These are phyloP conservation scores for Naganishia liquefaciens DNA, from an alignment of 1,284 basidiomycete genomes.

Conservation along the genomic window DNA sequence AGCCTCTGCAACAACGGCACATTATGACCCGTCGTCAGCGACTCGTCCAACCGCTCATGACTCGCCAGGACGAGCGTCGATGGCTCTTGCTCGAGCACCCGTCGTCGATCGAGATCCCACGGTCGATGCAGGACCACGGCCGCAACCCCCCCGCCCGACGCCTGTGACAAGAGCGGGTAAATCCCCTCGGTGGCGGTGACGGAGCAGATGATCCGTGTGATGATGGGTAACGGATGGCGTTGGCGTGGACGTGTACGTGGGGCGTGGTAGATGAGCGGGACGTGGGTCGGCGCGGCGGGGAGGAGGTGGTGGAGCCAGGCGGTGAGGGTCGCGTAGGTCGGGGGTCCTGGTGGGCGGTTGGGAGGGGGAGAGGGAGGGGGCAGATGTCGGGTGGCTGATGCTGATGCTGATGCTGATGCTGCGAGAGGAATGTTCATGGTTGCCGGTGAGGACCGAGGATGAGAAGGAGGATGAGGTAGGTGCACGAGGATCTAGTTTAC, in stretches of 20 bases:
- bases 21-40: constrained; percentile 28
- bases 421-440: no score
- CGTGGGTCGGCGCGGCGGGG: constrained; percentile 17
- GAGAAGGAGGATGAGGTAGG: no score
- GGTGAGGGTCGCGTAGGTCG: not conserved
- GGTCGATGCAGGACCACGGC: constrained; percentile 29
- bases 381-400: no score
- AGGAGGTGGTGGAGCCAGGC: constrained; percentile 10
- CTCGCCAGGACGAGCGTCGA: constrained; percentile 21
- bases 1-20: not conserved
- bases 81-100: no score
- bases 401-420: no score
- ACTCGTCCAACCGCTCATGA: constrained; percentile 30
- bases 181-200: constrained; percentile 26
- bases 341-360: not conserved
- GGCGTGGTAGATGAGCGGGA: constrained; percentile 27
- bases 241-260: constrained; percentile 8
- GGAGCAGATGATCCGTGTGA: constrained; percentile 17
- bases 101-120: constrained; percentile 11
- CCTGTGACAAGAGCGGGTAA: constrained; percentile 11
- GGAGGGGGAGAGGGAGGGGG: not conserved
- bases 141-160: no score
- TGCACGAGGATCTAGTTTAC: no score
- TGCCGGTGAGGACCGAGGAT: no score
- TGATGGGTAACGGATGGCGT: no score